Conservation (phyloP, 176 grass and related monocot genomes). For the Carex parvula region DNA sequence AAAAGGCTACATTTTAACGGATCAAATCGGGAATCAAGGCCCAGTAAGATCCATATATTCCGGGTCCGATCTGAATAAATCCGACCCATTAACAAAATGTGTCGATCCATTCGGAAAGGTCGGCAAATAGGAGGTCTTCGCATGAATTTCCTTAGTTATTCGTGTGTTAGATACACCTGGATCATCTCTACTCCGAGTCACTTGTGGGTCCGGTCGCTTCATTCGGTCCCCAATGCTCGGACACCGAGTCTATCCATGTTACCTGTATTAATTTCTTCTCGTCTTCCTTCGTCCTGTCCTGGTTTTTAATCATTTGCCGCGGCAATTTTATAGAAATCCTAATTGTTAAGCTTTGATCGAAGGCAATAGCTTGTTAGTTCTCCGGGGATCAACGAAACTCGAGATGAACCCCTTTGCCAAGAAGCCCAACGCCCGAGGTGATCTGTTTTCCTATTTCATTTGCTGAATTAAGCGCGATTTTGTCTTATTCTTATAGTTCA, state of each 20-base stretch:
- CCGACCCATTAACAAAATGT: not conserved
- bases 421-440: constrained; percentile 73
- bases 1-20: not conserved
- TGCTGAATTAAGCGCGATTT: not conserved
- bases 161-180: not conserved
- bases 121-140: not conserved
- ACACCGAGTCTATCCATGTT: not conserved
- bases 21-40: not conserved
- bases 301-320: not conserved
- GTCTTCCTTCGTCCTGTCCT: not conserved
- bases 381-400: not conserved
- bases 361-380: not conserved
- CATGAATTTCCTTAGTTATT: not conserved
- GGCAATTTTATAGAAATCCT: not conserved
- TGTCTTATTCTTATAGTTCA: not conserved
- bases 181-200: not conserved
- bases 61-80: not conserved
- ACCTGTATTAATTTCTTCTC: not conserved
- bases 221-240: not conserved
- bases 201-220: not conserved
- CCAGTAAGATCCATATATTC: not conserved
- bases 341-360: not conserved
- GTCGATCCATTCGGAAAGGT: not conserved
- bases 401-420: constrained; percentile 87
- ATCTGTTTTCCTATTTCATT: not conserved